Evolutionary conservation across 768 basidiomycete genomes (phyloP).

Genomic region (Hypholoma fasciculare): DNA sequence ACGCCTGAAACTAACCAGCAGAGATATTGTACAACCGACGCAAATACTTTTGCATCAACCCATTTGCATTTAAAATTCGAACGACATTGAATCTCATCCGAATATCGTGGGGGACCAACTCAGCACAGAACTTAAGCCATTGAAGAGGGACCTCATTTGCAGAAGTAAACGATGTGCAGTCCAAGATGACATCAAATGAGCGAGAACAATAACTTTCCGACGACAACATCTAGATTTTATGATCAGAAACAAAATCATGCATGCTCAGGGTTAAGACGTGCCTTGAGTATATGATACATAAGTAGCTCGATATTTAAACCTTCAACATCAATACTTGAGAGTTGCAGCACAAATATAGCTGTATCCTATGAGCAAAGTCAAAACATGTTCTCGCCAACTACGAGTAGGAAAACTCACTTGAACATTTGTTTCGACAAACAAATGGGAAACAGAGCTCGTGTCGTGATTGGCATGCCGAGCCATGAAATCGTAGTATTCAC

Average conservation of each 20-base stretch:
- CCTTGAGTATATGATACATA: constrained; percentile 79
- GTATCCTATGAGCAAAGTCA: constrained; percentile 34
- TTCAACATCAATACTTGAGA: constrained; percentile 77
- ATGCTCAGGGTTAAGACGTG: constrained; percentile 15
- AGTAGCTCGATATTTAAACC: constrained; percentile 76
- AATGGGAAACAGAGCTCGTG: constrained; percentile 59
- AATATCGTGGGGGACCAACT: constrained; percentile 72
- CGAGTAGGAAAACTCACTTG: constrained; percentile 35
- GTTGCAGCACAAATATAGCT: constrained; percentile 61
- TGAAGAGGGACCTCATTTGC: constrained; percentile 79
- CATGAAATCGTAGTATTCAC: constrained; percentile 70
- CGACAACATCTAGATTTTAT: constrained; percentile 47
- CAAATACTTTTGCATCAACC: constrained; percentile 69
- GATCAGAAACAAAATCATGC: background rate
- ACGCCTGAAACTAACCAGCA: constrained; percentile 34
- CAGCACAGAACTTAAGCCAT: constrained; percentile 78
- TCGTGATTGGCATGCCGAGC: constrained; percentile 58
- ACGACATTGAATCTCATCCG: constrained; percentile 58
- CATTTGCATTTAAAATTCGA: constrained; percentile 76
- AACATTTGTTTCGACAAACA: constrained; percentile 61
- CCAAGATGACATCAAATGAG: constrained; percentile 72
- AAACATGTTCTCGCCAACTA: background rate
- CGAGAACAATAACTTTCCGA: constrained; percentile 46
- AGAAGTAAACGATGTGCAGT: constrained; percentile 77
- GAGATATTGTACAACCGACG: constrained; percentile 76